Base-by-base conservation (phyloP, 1,284 basidiomycete genomes). In the Cystobasidium sp. region DNA sequence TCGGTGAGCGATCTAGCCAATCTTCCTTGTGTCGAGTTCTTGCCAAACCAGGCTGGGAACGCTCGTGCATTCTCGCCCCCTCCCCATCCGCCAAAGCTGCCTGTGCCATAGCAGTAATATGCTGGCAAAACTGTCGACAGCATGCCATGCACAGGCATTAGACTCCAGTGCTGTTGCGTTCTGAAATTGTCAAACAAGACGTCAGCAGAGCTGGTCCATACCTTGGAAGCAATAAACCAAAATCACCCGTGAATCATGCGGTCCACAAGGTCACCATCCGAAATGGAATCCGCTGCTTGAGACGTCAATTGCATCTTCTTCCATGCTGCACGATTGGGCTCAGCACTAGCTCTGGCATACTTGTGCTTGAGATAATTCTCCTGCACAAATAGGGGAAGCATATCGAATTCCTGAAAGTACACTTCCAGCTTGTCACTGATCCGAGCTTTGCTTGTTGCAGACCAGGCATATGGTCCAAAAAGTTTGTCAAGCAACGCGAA, bases 31-130 rank as follows among this genome's bases (percentile, higher is more conserved):
- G 95, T 97, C 62, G 94, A 97, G 82, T 98, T 98, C 81, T 98
- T 93, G 12, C 96, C 96, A 8, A 99, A 88, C 94, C 94, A 98
- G 92, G 89, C 87, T 64, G 94, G 94, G 86, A 97, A 95, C 0
- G 87, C 81, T 0, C 58, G 24, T 16, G 16, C 9, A 37, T 59
- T 61, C 59, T 52, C 44, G 31, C 69, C 69, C 0, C 86, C 83
- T 76, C 88, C 88, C 22, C 88, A 89, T 77, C 88, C 92, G 44
- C 88, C 87, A 51, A 85, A 85, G 6, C 89, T 88, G 39, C 83
- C 82, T 55, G 83, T 77, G 0, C 94, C 94, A 80, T 92, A 95
- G 70, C 93, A 83, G 81, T 87, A 87, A 6, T 88, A 93, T 4
- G 94, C 90, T 1, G 94, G 94, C 14, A 89, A 87, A 37, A 99